Base-by-base conservation (phyloP, 2,329 filamentous ascomycete genomes). In the Botrytis fragariae region DNA sequence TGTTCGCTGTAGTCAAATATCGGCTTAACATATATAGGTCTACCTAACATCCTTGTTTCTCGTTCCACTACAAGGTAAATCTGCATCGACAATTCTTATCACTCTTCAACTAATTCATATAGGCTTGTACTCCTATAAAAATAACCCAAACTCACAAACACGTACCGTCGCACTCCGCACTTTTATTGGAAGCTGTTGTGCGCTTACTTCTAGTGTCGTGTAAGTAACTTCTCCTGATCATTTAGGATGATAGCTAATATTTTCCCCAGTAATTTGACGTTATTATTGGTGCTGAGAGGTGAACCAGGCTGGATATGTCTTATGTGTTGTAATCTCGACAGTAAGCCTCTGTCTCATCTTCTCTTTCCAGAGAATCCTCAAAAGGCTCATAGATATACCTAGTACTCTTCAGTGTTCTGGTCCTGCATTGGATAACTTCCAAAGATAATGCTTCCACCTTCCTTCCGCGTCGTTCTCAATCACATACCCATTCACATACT, bases 271-370 rank as follows among this genome's bases (percentile, higher is more conserved):
- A 91, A 91, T 78, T 80, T 91, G 4, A 85, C 86, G 4, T 84
- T 91, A 0, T 81, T 91, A 0, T 86, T 89, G 83, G 84, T 84
- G 1, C 84, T 91, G 2, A 81, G 88, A 37, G 89, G 89, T 20
- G 89, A 91, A 78, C 88, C 87, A 3, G 89, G 87, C 4, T 91
- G 89, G 89, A 85, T 91, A 4, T 91, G 89, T 76, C 84, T 91
- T 6, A 88, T 90, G 83, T 89, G 88, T 77, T 92, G 89, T 78
- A 91, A 91, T 77, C 84, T 85, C 75, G 89, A 91, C 78, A 86
- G 88, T 89, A 80, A 78, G 84, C 81, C 39, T 44, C 74, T 29
- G 25, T 48, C 51, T 44, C 54, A 4, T 14, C 69, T 29, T 35
- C 18, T 48, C 54, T 44, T 37, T 35, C 7, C 44, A 60, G 12